Conservation (phyloP, 2,329 filamentous ascomycete species). For the Aureobasidium sp. region DNA sequence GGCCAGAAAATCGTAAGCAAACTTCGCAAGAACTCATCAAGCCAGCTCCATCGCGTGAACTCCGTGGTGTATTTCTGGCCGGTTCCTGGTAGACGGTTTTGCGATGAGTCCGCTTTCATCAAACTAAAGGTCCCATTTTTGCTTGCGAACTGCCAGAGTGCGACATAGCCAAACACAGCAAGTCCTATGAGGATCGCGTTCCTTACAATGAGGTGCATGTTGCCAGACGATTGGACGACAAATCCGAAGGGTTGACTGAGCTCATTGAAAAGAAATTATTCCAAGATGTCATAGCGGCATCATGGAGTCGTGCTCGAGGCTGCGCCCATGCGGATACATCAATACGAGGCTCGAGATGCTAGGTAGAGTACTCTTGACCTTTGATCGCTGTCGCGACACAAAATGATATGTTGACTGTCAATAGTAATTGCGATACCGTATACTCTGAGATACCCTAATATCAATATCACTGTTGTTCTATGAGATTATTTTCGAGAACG, state of each 20-base stretch:
- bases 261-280: not conserved
- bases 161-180: not conserved
- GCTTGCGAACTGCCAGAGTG: constrained; percentile 1
- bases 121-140: not conserved
- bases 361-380: not conserved
- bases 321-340: not conserved
- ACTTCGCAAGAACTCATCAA: not conserved
- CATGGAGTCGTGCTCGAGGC: not conserved
- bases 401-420: not conserved
- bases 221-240: not conserved
- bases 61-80: not conserved
- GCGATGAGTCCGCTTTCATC: not conserved
- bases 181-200: not conserved
- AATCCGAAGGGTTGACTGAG: not conserved
- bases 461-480: not conserved
- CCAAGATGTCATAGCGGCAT: not conserved
- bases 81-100: constrained; percentile 4
- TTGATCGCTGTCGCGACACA: not conserved
- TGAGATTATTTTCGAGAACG: not conserved
- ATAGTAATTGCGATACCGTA: not conserved
- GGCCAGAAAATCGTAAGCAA: constrained; percentile 9
- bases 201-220: not conserved
- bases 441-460: not conserved
- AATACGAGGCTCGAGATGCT: not conserved
- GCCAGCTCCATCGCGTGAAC: constrained; percentile 1